Evolutionary conservation across 768 basidiomycete genomes (phyloP).

Genomic region (Collybia sordida): DNA sequence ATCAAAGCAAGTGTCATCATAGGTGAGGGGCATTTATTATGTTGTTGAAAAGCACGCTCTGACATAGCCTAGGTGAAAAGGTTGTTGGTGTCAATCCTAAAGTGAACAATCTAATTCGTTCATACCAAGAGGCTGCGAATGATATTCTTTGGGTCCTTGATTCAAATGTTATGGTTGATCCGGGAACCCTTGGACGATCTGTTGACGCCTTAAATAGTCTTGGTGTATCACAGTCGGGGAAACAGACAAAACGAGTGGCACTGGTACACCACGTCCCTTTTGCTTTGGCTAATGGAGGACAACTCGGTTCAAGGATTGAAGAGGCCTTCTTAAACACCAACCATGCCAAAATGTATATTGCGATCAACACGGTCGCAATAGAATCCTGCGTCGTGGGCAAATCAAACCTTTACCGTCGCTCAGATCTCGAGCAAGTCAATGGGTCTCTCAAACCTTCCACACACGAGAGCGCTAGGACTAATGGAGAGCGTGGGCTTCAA

Average conservation of each 20-base stretch:
- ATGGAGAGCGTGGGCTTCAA: slow-evolving; percentile 55
- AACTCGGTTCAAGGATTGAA: slow-evolving; percentile 82
- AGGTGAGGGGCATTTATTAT: slow-evolving; percentile 47
- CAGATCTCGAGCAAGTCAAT: slow-evolving; percentile 78
- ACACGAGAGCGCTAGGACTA: slow-evolving; percentile 12
- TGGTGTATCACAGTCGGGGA: slow-evolving; percentile 19
- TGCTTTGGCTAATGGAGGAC: slow-evolving; percentile 67
- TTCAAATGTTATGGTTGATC: slow-evolving; percentile 83
- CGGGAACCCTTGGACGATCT: slow-evolving; percentile 79
- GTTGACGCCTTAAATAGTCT: slow-evolving; percentile 69
- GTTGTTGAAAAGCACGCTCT: slow-evolving; percentile 1
- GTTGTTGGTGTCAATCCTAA: slow-evolving; percentile 93
- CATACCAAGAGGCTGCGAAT: slow-evolving; percentile 77
- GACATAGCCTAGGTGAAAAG: slow-evolving; percentile 60
- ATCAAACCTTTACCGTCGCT: slow-evolving; percentile 90
- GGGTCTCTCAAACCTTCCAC: slow-evolving; percentile 55
- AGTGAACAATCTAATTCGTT: slow-evolving; percentile 91
- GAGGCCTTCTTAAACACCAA: slow-evolving; percentile 96
- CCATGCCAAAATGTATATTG: slow-evolving; percentile 97
- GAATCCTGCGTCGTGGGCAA: slow-evolving; percentile 98
- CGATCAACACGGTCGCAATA: slow-evolving; percentile 83
- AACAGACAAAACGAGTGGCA: slow-evolving; percentile 48
- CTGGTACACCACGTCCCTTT: slow-evolving; percentile 97
- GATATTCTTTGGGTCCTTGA: slow-evolving; percentile 97
- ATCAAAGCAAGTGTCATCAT: slow-evolving; percentile 74